Evolutionary conservation across 2,329 filamentous ascomycete genomes (phyloP).

Genomic region (Aspergillus persii): DNA sequence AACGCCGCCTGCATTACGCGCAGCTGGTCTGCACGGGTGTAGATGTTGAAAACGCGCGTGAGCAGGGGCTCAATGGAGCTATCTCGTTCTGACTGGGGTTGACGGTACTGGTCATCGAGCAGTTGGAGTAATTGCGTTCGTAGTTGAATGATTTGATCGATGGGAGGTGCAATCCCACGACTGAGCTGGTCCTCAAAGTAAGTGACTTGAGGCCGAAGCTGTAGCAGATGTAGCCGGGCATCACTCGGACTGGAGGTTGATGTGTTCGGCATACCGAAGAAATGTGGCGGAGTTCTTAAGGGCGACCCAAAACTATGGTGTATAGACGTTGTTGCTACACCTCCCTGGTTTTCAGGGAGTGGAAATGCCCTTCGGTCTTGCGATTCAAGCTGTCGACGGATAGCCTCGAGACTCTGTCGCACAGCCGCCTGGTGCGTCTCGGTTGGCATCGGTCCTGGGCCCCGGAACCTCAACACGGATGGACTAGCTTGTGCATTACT

Average conservation of each 20-base stretch:
- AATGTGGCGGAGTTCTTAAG: constrained; percentile 3
- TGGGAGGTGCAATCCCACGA: constrained; percentile 25
- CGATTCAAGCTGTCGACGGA: constrained; percentile 22
- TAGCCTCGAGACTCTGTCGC: constrained; percentile 20
- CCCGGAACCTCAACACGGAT: constrained; percentile 15
- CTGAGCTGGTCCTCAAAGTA: constrained; percentile 29
- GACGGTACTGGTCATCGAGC: constrained; percentile 32
- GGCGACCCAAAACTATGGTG: background rate
- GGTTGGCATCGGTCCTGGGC: constrained; percentile 4
- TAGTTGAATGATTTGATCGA: constrained; percentile 30
- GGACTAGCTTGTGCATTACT: background rate
- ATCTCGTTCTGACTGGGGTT: constrained; percentile 22
- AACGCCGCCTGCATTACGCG: constrained; percentile 22
- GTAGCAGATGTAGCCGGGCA: constrained; percentile 15
- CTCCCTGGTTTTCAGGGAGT: background rate
- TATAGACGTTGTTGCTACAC: background rate
- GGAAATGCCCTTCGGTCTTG: constrained; percentile 9
- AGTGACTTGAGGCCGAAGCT: constrained; percentile 24
- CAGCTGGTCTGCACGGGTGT: constrained; percentile 31
- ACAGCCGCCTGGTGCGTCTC: constrained; percentile 21
- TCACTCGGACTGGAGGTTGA: constrained; percentile 9
- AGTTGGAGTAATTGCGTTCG: constrained; percentile 32
- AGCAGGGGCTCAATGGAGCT: constrained; percentile 29
- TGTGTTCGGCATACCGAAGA: background rate
- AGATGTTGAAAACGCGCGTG: constrained; percentile 29